Evolutionary conservation across 2,329 filamentous ascomycete species (phyloP), one percentile per base, ranked within the genome.

Genomic region (Xylariaceae sp.): DNA sequence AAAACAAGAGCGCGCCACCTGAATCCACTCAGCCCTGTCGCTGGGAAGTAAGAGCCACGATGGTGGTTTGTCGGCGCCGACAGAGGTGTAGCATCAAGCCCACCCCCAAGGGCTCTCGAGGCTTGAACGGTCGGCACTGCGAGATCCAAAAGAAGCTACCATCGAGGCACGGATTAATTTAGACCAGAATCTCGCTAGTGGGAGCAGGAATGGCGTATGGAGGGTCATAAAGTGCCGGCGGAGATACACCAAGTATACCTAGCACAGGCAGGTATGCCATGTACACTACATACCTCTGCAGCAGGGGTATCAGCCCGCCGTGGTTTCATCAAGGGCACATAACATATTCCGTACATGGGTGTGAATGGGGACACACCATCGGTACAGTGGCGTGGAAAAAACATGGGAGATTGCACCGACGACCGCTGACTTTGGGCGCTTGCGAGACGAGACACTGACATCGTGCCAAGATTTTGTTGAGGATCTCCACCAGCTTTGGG

Each of bases 281-380:
- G 13, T 10, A 15, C 49, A 50, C 18, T 30, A 11, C 18, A 23
- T 59, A 64, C 62, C 61, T 67, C 59, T 68, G 65, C 64, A 63
- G 64, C 68, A 68, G 67, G 68, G 68, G 68, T 69, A 63, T 60
- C 64, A 69, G 66, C 68, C 69, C 67, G 64, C 65, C 56, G 55
- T 54, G 65, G 69, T 71, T 71, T 71, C 69, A 71, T 71, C 66
- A 69, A 62, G 67, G 67, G 66, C 56, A 58, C 56, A 61, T 58
- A 57, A 61, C 57, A 63, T 59, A 64, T 62, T 66, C 45, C 49
- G 56, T 63, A 66, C 67, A 67, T 60, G 67, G 69, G 65, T 63
- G 54, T 62, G 62, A 64, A 66, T 61, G 59, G 59, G 55, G 49
- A 57, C 59, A 64, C 64, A 66, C 54, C 62, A 68, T 65, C 61